Evolutionary conservation across 164 flowering plant species (phyloP).

Genomic region (Saururus chinensis): DNA sequence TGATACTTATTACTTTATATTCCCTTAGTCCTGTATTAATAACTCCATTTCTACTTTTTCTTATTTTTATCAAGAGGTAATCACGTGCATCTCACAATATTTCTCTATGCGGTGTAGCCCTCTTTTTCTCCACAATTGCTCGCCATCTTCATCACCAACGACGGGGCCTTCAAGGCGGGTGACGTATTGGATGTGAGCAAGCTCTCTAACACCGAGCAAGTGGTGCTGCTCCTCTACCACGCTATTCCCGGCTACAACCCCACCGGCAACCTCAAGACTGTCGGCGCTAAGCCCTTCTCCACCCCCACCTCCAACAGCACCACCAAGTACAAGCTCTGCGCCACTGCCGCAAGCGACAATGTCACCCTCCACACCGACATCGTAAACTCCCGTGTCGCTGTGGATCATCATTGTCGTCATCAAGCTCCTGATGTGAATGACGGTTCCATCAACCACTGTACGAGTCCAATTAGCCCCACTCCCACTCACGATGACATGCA

Average conservation of each 20-base stretch:
- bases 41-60: too few species aligned
- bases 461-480: background rate
- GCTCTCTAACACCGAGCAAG: slow-evolving; percentile 55
- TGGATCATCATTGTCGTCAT: too few species aligned
- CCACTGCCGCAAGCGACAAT: slow-evolving; percentile 48
- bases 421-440: too few species aligned
- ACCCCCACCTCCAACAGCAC: slow-evolving; percentile 70
- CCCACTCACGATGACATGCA: slow-evolving; percentile 25
- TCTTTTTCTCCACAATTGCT: slow-evolving; percentile 51
- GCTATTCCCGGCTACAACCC: slow-evolving; percentile 51
- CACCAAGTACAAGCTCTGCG: slow-evolving; percentile 49
- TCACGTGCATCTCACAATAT: too few species aligned
- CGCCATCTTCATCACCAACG: slow-evolving; percentile 76
- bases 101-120: too few species aligned
- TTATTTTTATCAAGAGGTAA: too few species aligned
- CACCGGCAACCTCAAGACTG: slow-evolving; percentile 48
- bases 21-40: too few species aligned
- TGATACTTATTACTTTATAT: too few species aligned
- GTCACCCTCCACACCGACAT: slow-evolving; percentile 68
- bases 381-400: slow-evolving; percentile 18
- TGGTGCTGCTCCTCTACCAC: slow-evolving; percentile 58
- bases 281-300: slow-evolving; percentile 29
- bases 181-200: slow-evolving; percentile 57
- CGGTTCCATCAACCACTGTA: too few species aligned
- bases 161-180: slow-evolving; percentile 62